Evolutionary conservation across 1,284 basidiomycete species (phyloP).

Genomic region (Coniferiporia weirii): DNA sequence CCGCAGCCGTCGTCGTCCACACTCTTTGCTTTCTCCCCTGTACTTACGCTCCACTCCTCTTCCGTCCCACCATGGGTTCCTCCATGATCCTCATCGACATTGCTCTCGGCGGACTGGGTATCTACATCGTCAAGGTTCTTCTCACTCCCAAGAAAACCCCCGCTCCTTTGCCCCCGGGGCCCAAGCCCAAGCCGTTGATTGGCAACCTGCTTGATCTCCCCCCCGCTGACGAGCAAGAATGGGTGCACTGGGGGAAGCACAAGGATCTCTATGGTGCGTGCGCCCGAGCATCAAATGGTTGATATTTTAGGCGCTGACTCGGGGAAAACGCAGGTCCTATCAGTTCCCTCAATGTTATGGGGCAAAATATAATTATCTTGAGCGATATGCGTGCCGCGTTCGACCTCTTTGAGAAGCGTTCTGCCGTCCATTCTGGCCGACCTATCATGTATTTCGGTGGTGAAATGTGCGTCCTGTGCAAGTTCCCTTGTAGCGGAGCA

Average conservation of each 20-base stretch:
- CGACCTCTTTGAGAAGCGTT: conserved; percentile 43
- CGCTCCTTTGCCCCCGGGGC: conserved; percentile 4
- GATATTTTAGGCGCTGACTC: background rate
- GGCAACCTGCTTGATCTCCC: conserved; percentile 18
- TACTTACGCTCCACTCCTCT: too few species aligned
- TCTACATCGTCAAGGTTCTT: conserved; percentile 9
- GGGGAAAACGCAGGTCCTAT: conserved; percentile 9
- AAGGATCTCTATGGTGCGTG: conserved; percentile 17
- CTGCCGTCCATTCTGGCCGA: conserved; percentile 45
- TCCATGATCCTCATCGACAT: conserved; percentile 6
- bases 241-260: conserved; percentile 17
- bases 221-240: conserved; percentile 16
- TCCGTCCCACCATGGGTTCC: background rate
- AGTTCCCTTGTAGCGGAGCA: background rate
- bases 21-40: too few species aligned
- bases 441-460: conserved; percentile 22
- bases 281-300: background rate
- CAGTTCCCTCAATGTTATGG: conserved; percentile 33
- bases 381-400: conserved; percentile 36
- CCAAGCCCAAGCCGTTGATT: conserved; percentile 16
- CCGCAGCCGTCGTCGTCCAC: too few species aligned
- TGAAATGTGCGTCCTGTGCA: conserved; percentile 10
- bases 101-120: conserved; percentile 10
- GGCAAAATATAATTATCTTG: conserved; percentile 39
- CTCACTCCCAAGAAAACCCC: conserved; percentile 12